Conservation (phyloP, 116 monocot species). For the Phalaenopsis hybrid region DNA sequence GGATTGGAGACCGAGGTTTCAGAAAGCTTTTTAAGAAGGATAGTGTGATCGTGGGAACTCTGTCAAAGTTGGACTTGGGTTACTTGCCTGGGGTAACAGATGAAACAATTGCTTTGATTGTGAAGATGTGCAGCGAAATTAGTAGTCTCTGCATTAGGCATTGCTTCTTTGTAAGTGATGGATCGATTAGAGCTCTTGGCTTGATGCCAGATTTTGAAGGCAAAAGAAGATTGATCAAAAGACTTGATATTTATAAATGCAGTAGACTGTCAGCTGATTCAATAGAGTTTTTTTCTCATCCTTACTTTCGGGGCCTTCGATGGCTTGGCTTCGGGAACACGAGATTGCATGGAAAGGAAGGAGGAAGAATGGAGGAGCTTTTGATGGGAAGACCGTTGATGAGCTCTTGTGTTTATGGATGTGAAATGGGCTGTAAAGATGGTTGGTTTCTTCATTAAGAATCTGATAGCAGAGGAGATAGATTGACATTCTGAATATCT, state of each 20-base stretch:
- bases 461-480: background rate
- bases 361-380: slow-evolving; percentile 14
- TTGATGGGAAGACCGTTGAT: slow-evolving; percentile 26
- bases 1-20: slow-evolving; percentile 56
- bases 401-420: slow-evolving; percentile 44
- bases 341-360: slow-evolving; percentile 19
- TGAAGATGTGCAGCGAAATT: slow-evolving; percentile 35
- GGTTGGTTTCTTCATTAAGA: slow-evolving; percentile 48
- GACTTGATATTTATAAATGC: slow-evolving; percentile 70
- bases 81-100: slow-evolving; percentile 60
- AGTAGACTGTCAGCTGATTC: slow-evolving; percentile 41
- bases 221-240: slow-evolving; percentile 35
- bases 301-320: slow-evolving; percentile 49
- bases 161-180: slow-evolving; percentile 63
- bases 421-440: slow-evolving; percentile 77
- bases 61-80: slow-evolving; percentile 61
- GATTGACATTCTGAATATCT: slow-evolving; percentile 23
- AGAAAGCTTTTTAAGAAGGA: slow-evolving; percentile 28
- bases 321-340: slow-evolving; percentile 70
- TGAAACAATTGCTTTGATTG: slow-evolving; percentile 37
- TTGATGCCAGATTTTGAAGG: slow-evolving; percentile 18
- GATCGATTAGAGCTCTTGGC: slow-evolving; percentile 43
- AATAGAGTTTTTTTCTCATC: slow-evolving; percentile 25
- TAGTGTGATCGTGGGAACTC: slow-evolving; percentile 37
- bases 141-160: slow-evolving; percentile 46